Percentiles rank a stretch among this genome's conserved stretches.
These are phyloP conservation scores for Stagonosporopsis rhizophila DNA, from an alignment of 2,329 filamentous ascomycete genomes.

Conservation along the genomic window DNA sequence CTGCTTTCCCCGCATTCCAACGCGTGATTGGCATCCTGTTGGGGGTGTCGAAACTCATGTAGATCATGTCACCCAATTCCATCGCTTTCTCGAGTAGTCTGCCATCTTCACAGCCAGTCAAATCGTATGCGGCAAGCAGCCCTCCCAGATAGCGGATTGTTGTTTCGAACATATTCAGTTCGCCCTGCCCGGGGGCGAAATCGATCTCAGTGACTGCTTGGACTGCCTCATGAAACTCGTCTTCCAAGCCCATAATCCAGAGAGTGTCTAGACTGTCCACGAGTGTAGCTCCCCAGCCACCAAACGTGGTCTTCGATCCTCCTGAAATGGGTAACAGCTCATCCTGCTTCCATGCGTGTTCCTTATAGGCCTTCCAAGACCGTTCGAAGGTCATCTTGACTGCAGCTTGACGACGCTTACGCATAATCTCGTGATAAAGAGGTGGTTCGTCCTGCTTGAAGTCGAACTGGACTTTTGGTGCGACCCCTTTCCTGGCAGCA, in stretches of 20 bases:
- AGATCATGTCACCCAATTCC: constrained; percentile 68
- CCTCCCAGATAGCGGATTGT: constrained; percentile 75
- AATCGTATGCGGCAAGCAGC: constrained; percentile 69
- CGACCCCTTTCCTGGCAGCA: constrained; percentile 67
- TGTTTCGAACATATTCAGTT: constrained; percentile 72
- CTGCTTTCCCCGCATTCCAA: constrained; percentile 27
- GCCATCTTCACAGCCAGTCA: constrained; percentile 59
- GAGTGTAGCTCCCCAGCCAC: constrained; percentile 85
- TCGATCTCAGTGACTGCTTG: constrained; percentile 63
- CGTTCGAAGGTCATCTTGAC: constrained; percentile 77
- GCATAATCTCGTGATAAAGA: constrained; percentile 55
- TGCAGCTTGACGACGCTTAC: constrained; percentile 66
- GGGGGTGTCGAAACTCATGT: constrained; percentile 69
- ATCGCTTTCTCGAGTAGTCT: constrained; percentile 65
- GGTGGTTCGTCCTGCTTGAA: constrained; percentile 60
- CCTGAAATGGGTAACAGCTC: constrained; percentile 77
- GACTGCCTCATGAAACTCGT: constrained; percentile 69
- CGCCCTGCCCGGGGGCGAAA: constrained; percentile 56
- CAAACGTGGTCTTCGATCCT: constrained; percentile 76
- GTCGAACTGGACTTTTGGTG: constrained; percentile 76
- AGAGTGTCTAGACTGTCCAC: constrained; percentile 75
- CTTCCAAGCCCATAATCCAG: constrained; percentile 71
- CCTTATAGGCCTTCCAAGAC: constrained; percentile 80
- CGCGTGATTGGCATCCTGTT: constrained; percentile 65
- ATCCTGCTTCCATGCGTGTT: constrained; percentile 81